Base-by-base conservation (phyloP, 2,329 filamentous ascomycete genomes). In the Arachnomyces sp. region DNA sequence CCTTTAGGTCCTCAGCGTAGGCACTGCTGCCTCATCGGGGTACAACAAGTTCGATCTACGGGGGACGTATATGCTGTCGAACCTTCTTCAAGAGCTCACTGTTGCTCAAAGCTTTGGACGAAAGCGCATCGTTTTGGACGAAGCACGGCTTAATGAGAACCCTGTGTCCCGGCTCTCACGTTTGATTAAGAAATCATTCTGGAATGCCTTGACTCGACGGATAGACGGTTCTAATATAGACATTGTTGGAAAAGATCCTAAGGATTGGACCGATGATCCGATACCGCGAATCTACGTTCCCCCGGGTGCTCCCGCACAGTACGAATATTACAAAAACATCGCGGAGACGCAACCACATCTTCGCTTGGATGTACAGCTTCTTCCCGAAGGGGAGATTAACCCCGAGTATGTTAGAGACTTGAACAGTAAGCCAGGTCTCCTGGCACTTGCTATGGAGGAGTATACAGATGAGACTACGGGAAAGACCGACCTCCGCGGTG, bases 61-160 rank as follows among this genome's bases (percentile, higher is more conserved):
- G 49, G 92, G 92, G 54, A 96, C 87, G 25, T 98, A 98, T 64
- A 93, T 94, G 82, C 76, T 98, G 43, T 94, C 90, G 47, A 98
- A 96, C 60, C 77, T 96, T 34, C 73, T 96, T 31, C 92, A 98
- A 65, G 92, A 98, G 66, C 76, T 98, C 49, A 92, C 84, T 1
- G 74, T 96, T 50, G 92, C 92, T 49, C 82, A 94, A 70, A 84
- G 93, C 59, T 89, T 87, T 57, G 88, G 87, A 43, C 82, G 86
- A 45, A 87, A 88, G 63, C 81, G 87, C 57, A 90, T 96, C 53
- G 78, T 95, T 39, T 76, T 98, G 33, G 89, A 96, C 55, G 88
- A 95, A 59, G 83, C 82, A 7, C 82, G 90, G 16, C 71, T 98
- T 49, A 94, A 90, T 58, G 92, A 98, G 67, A 96, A 96, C 57